phyloP scores from a whole-genome alignment of 306 rosid genomes.

The Citrullus amarus region DNA sequence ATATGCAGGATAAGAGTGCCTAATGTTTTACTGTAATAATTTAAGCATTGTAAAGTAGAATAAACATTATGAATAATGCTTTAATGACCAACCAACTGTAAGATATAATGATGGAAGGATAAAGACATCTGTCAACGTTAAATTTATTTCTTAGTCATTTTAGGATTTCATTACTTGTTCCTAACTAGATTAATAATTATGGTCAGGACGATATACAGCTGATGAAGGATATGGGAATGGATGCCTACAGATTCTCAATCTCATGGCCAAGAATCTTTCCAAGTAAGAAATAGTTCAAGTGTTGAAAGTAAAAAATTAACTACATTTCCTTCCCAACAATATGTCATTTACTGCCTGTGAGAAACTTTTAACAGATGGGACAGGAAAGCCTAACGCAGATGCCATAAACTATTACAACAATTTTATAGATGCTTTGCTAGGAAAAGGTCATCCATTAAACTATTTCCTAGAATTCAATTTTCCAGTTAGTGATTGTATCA shows the following conservation, averaged over 20 bases:
- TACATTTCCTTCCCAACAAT: background rate
- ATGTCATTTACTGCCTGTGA: slow-evolving; percentile 4
- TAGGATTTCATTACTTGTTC: background rate
- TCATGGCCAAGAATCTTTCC: slow-evolving; percentile 96
- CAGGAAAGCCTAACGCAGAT: slow-evolving; percentile 64
- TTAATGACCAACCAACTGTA: background rate
- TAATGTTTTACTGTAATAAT: background rate
- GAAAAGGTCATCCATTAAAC: slow-evolving; percentile 43
- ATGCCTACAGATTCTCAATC: slow-evolving; percentile 84
- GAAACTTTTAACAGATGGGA: slow-evolving; percentile 46
- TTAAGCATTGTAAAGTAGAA: background rate
- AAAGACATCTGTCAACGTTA: background rate
- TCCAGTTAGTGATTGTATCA: background rate
- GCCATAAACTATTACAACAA: slow-evolving; percentile 70
- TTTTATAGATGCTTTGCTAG: slow-evolving; percentile 66
- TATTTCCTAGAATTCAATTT: slow-evolving; percentile 11
- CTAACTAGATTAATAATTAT: slow-evolving; percentile 8
- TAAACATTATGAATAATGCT: background rate
- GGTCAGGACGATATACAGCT: slow-evolving; percentile 58
- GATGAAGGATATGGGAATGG: slow-evolving; percentile 93
- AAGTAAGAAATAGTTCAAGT: slow-evolving; percentile 39
- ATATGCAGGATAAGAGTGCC: background rate
- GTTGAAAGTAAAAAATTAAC: background rate
- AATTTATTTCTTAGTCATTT: background rate
- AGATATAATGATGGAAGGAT: background rate